Evolutionary conservation across 495 filamentous ascomycete species (phyloP).

Genomic region (Monascus purpureus): DNA sequence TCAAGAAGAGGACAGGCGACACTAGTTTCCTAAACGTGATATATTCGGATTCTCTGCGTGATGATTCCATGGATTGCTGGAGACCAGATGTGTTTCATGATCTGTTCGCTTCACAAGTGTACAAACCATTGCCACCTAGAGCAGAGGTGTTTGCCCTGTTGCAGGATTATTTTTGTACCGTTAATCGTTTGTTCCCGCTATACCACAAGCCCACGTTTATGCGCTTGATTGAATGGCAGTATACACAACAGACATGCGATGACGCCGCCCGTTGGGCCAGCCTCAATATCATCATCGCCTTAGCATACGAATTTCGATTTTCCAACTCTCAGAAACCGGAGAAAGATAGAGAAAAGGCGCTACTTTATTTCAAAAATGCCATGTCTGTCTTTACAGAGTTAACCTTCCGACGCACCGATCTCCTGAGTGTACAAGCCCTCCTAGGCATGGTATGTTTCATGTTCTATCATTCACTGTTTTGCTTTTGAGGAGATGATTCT

Average conservation of each 20-base stretch:
- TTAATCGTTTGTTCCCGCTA: constrained; percentile 92
- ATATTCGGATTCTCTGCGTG: constrained; percentile 52
- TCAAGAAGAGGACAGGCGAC: constrained; percentile 90
- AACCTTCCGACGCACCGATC: constrained; percentile 82
- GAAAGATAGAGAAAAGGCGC: constrained; percentile 80
- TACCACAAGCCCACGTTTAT: constrained; percentile 95
- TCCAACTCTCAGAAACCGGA: constrained; percentile 76
- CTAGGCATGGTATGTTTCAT: constrained; percentile 58
- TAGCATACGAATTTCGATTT: constrained; percentile 76
- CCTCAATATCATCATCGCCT: constrained; percentile 80
- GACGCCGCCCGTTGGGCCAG: constrained; percentile 95
- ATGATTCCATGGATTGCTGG: constrained; percentile 81
- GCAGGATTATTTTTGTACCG: constrained; percentile 85
- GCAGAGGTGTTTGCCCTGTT: constrained; percentile 65
- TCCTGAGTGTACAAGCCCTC: constrained; percentile 86
- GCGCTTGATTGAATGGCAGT: constrained; percentile 86
- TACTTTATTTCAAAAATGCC: constrained; percentile 90
- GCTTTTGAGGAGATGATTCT: too few relatives aligned
- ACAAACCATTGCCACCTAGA: constrained; percentile 63
- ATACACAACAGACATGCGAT: constrained; percentile 78
- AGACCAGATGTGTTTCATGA: constrained; percentile 86
- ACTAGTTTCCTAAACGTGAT: constrained; percentile 76
- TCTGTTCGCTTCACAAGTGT: constrained; percentile 69
- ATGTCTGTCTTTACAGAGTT: constrained; percentile 82
- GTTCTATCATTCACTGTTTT: too few relatives aligned